phyloP scores from a whole-genome alignment of 2,329 filamentous ascomycete genomes.

The Scolecobasidium constrictum region DNA sequence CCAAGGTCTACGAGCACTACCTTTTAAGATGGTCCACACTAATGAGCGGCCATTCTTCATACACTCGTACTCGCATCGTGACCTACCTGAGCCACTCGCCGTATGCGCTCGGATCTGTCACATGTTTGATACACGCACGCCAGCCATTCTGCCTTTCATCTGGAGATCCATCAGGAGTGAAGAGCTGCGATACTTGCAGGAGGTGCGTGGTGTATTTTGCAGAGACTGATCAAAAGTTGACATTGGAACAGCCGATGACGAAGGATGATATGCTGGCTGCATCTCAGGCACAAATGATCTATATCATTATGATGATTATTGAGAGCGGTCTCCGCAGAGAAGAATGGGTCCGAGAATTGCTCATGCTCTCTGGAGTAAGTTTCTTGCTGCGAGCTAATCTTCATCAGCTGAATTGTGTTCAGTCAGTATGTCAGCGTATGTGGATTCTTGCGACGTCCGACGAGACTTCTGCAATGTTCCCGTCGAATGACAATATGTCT shows the following conservation, averaged over 20 bases:
- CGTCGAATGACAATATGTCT: no score
- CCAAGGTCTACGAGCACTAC: background rate
- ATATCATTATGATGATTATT: background rate
- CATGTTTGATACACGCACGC: background rate
- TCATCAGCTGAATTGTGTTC: no score
- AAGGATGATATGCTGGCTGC: background rate
- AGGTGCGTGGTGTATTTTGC: no score
- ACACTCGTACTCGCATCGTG: background rate
- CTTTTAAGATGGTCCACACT: background rate
- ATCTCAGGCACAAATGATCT: background rate
- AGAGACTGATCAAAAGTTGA: no score
- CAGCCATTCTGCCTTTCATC: background rate
- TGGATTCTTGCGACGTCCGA: no score
- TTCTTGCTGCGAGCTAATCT: no score
- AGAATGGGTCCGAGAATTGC: background rate
- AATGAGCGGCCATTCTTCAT: background rate
- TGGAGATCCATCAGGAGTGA: background rate
- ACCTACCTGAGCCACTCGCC: background rate
- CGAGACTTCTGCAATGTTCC: no score
- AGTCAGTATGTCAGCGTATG: no score
- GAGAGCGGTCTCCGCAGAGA: background rate
- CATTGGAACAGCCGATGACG: background rate
- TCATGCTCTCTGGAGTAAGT: background rate
- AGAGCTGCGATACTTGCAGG: background rate
- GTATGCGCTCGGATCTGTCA: background rate